Percentiles rank a stretch among this genome's conserved stretches.
Evolutionary conservation across 2,329 filamentous ascomycete genomes (phyloP).

Genomic region (Penicillium decumbens): DNA sequence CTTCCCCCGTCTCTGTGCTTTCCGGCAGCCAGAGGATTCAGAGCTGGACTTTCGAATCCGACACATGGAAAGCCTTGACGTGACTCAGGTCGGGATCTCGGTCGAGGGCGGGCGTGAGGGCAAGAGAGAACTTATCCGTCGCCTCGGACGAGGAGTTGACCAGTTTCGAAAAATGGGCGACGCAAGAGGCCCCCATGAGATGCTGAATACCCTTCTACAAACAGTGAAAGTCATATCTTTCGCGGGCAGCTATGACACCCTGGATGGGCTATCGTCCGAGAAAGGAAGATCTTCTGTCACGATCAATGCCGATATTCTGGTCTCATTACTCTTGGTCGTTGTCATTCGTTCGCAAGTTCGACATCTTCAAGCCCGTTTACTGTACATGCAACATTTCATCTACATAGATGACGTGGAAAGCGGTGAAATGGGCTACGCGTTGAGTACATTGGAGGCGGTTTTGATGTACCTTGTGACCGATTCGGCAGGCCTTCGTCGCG

Average conservation of each 20-base stretch:
- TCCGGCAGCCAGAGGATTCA: slow-evolving; percentile 75
- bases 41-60: slow-evolving; percentile 85
- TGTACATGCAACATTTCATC: slow-evolving; percentile 97
- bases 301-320: slow-evolving; percentile 83
- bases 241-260: slow-evolving; percentile 45
- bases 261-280: slow-evolving; percentile 45
- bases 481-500: slow-evolving; percentile 73
- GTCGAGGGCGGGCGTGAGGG: slow-evolving; percentile 73
- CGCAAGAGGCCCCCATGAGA: slow-evolving; percentile 77
- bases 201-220: slow-evolving; percentile 73
- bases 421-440: slow-evolving; percentile 89
- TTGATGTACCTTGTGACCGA: slow-evolving; percentile 80
- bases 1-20: slow-evolving; percentile 73
- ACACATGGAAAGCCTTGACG: slow-evolving; percentile 89
- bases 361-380: slow-evolving; percentile 78
- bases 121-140: slow-evolving; percentile 74
- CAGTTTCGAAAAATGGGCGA: slow-evolving; percentile 81
- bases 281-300: slow-evolving; percentile 56
- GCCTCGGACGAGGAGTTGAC: slow-evolving; percentile 73
- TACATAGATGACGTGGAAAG: slow-evolving; percentile 97
- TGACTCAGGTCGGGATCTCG: slow-evolving; percentile 86
- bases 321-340: slow-evolving; percentile 84
- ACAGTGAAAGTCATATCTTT: slow-evolving; percentile 81
- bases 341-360: slow-evolving; percentile 86
- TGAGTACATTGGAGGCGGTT: slow-evolving; percentile 94